phyloP scores from a whole-genome alignment of 1,284 basidiomycete genomes.

The Cutaneotrichosporon sp. region DNA sequence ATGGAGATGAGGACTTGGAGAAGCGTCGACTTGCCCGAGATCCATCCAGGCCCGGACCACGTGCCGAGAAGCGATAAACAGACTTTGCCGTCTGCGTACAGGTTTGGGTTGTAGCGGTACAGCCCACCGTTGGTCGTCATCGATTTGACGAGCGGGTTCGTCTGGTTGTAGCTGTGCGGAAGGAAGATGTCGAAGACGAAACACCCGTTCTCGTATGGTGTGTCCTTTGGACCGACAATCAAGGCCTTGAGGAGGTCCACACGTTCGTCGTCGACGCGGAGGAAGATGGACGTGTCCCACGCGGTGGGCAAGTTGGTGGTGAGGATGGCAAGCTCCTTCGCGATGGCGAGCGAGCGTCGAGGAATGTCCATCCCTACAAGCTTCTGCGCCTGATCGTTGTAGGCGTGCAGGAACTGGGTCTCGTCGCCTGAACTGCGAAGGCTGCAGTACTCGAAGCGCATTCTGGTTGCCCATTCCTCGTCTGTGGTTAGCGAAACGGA shows the following conservation, averaged over 20 bases:
- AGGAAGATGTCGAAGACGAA: conserved; percentile 85
- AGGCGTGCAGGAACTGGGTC: conserved; percentile 30
- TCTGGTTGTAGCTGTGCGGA: conserved; percentile 52
- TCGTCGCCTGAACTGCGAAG: conserved; percentile 22
- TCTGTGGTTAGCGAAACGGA: conserved; percentile 50
- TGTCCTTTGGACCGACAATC: conserved; percentile 85
- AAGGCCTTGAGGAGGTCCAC: conserved; percentile 85
- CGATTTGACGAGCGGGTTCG: conserved; percentile 64
- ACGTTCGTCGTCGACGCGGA: conserved; percentile 63
- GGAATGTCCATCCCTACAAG: conserved; percentile 63
- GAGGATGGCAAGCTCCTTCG: conserved; percentile 85
- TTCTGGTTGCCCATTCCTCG: conserved; percentile 72
- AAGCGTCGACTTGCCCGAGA: conserved; percentile 76
- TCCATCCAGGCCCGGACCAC: conserved; percentile 85
- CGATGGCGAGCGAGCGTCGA: conserved; percentile 82
- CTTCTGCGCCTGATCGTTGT: conserved; percentile 20
- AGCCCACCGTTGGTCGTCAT: conserved; percentile 89
- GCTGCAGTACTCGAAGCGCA: conserved; percentile 84
- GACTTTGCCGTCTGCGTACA: conserved; percentile 77
- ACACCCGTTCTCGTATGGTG: conserved; percentile 66
- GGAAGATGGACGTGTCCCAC: conserved; percentile 85
- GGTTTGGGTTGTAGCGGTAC: conserved; percentile 85
- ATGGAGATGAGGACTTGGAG: conserved; percentile 81
- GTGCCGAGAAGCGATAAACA: conserved; percentile 87
- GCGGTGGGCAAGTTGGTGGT: conserved; percentile 84